These are phyloP conservation scores for Mediolabrus comicus DNA, from an alignment of 108 stramenopile genomes.

Conservation along the genomic window DNA sequence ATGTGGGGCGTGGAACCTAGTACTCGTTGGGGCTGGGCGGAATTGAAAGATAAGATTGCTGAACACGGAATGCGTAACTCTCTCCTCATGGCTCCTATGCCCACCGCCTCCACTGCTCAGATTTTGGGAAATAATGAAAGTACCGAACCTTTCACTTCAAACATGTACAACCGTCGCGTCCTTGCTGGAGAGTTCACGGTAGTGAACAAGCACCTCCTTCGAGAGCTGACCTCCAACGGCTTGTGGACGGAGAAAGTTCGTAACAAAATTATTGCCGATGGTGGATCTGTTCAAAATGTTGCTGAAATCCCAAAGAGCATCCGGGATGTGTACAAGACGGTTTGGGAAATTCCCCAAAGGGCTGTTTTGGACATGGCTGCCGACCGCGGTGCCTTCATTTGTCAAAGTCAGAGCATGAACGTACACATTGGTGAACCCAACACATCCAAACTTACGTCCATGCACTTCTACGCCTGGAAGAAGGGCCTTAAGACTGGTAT, in stretches of 20 bases:
- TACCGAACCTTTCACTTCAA: constrained; percentile 99
- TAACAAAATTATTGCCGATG: constrained; percentile 96
- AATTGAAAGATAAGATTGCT: constrained; percentile 80
- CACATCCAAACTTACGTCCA: constrained; percentile 90
- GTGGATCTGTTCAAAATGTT: constrained; percentile 95
- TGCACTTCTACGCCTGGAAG: constrained; percentile 99
- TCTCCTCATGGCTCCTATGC: constrained; percentile 98
- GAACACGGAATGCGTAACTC: constrained; percentile 97
- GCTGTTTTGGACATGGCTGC: constrained; percentile 98
- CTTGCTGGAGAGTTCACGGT: constrained; percentile 99
- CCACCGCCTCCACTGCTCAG: constrained; percentile 99
- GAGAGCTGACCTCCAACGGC: constrained; percentile 91
- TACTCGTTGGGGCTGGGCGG: constrained; percentile 95
- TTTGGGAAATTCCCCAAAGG: constrained; percentile 98
- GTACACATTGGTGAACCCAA: constrained; percentile 98
- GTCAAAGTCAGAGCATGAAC: constrained; percentile 99
- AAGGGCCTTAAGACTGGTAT: constrained; percentile 98
- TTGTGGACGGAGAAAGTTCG: constrained; percentile 96
- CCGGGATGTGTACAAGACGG: constrained; percentile 97
- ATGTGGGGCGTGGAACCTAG: constrained; percentile 94
- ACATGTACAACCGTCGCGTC: constrained; percentile 99
- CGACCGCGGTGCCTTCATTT: constrained; percentile 98
- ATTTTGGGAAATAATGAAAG: constrained; percentile 99
- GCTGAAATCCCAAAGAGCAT: constrained; percentile 89
- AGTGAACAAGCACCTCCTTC: constrained; percentile 97